These are phyloP conservation scores for Mycena indigotica DNA, from an alignment of 768 basidiomycete genomes.

Conservation along the genomic window DNA sequence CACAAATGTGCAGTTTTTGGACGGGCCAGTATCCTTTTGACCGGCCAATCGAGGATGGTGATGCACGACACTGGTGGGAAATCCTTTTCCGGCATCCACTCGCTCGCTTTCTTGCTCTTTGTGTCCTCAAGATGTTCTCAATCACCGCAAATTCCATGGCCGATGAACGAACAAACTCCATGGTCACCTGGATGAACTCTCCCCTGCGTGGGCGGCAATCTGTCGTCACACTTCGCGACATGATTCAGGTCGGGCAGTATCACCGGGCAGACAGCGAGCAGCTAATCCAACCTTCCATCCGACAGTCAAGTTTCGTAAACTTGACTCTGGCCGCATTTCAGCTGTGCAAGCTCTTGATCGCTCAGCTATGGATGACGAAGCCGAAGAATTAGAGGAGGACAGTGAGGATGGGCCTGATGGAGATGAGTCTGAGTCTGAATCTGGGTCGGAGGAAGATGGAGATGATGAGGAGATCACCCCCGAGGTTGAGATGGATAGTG, in stretches of 20 bases:
- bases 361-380: too few species aligned
- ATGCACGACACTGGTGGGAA: constrained; percentile 29
- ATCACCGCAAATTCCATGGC: constrained; percentile 36
- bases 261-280: constrained; percentile 4
- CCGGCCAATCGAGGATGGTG: neutral
- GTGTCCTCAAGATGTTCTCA: constrained; percentile 29
- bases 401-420: too few species aligned
- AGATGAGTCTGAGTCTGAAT: neutral
- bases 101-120: neutral
- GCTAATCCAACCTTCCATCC: constrained; percentile 12
- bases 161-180: constrained; percentile 33
- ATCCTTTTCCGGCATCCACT: constrained; percentile 4
- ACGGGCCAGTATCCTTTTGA: constrained; percentile 11
- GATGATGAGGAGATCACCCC: neutral
- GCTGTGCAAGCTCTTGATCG: neutral
- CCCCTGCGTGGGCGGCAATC: constrained; percentile 10
- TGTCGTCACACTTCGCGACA: constrained; percentile 5
- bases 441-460: neutral
- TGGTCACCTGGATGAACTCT: constrained; percentile 31
- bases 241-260: constrained; percentile 16
- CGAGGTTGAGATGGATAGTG: neutral
- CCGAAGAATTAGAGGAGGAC: too few species aligned
- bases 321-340: neutral
- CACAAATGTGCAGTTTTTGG: constrained; percentile 6
- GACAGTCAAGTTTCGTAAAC: constrained; percentile 18